These are phyloP conservation scores for Ogataea hybrid DNA, from an alignment of 1,139 yeast species.

Conservation along the genomic window DNA sequence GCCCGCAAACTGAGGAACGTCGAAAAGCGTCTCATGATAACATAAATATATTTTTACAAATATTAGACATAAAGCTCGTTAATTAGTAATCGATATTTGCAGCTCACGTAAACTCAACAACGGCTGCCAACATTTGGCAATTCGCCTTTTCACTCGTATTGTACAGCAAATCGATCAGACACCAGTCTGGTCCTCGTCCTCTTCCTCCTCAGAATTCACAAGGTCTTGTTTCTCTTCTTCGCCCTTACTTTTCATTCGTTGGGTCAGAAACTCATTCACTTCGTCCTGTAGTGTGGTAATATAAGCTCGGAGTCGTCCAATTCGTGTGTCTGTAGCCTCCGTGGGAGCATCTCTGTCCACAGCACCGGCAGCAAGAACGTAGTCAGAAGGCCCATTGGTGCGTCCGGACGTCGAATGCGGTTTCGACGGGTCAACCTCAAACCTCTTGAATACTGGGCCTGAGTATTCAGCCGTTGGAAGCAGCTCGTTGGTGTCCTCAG, in stretches of 20 bases:
- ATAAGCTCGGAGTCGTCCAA: constrained; percentile 61
- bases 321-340: constrained; percentile 40
- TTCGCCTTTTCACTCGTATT: no score
- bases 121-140: no score
- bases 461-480: constrained; percentile 43
- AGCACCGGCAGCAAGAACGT: constrained; percentile 65
- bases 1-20: background rate
- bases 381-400: constrained; percentile 73
- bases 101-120: no score
- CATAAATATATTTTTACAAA: background rate
- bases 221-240: constrained; percentile 5
- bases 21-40: constrained; percentile 4
- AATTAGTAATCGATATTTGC: no score
- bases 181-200: constrained; percentile 18
- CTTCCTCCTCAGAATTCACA: constrained; percentile 41
- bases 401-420: constrained; percentile 58
- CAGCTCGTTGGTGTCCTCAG: constrained; percentile 19
- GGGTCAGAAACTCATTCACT: constrained; percentile 65
- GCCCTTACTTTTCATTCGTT: constrained; percentile 48
- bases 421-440: constrained; percentile 30
- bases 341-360: constrained; percentile 69
- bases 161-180: no score
- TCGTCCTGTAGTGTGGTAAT: constrained; percentile 72
- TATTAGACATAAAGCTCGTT: background rate
- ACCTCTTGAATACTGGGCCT: constrained; percentile 37